Evolutionary conservation across 2,329 filamentous ascomycete genomes (phyloP), one percentile per base, ranked within the genome.

Genomic region (Aspergillus sp.): DNA sequence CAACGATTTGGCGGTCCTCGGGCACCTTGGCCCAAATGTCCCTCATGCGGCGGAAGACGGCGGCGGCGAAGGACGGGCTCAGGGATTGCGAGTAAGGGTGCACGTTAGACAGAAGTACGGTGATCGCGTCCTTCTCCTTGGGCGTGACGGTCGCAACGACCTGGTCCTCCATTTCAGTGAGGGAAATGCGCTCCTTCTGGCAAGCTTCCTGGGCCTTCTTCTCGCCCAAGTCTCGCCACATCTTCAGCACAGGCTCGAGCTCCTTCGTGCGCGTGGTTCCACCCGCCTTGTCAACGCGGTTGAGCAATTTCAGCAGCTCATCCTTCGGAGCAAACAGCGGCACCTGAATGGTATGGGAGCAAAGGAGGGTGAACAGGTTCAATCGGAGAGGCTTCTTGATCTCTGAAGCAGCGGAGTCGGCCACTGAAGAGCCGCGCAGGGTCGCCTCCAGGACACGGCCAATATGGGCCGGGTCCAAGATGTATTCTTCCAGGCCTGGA

Each of bases 401-500:
- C 54, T 87, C 84, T 7, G 81, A 80, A 18, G 80, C 77, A 50
- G 77, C 77, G 20, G 75, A 71, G 18, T 73, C 69, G 22, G 73
- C 50, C 47, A 64, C 65, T 57, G 64, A 59, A 26, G 69, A 64
- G 55, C 85, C 84, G 65, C 88, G 86, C 11, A 95, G 72, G 0
- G 82, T 77, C 32, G 80, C 82, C 60, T 85, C 82, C 5, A 96
- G 73, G 2, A 88, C 83, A 20, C 85, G 84, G 26, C 83, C 79
- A 49, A 96, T 82, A 61, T 95, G 88, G 29, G 84, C 85, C 4
- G 86, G 79, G 70, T 98, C 92, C 65, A 97, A 85, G 3, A 94
- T 83, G 69, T 89, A 96, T 75, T 97, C 95, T 75, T 97, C 93
- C 10, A 96, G 77, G 2, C 84, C 85, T 0, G 91, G 91, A 20